A percentile compares a stretch with the other conserved stretches of the same genome.
phyloP scores from a whole-genome alignment of 1,284 basidiomycete species.

The Uromyces viciae-fabae region DNA sequence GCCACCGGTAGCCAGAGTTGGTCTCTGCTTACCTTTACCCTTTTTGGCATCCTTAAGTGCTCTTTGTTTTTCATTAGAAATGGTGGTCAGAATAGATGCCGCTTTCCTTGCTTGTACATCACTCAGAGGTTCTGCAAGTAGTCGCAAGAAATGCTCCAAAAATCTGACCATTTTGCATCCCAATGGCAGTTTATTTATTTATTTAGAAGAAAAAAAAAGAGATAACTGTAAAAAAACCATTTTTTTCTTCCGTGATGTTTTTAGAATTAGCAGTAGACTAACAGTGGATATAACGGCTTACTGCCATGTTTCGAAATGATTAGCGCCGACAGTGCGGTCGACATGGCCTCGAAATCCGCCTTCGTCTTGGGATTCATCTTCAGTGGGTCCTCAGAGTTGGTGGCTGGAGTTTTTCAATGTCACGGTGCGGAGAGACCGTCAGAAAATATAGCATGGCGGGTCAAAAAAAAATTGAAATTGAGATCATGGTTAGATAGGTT shows the following conservation, averaged over 20 bases:
- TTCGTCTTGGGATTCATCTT: constrained; percentile 40
- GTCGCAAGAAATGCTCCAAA: constrained; percentile 33
- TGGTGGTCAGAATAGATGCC: constrained; percentile 33
- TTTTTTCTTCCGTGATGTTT: not conserved
- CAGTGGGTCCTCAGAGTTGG: constrained; percentile 25
- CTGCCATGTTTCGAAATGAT: constrained; percentile 37
- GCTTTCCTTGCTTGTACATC: constrained; percentile 36
- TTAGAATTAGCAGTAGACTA: not conserved
- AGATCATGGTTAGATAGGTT: not conserved
- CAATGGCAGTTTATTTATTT: no score
- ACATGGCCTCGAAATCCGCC: constrained; percentile 40
- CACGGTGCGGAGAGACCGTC: not conserved
- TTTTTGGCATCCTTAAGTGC: constrained; percentile 32
- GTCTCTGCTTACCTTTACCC: constrained; percentile 30
- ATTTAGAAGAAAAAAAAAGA: not conserved
- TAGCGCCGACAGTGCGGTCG: constrained; percentile 14
- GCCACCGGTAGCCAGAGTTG: not conserved
- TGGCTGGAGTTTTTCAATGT: not conserved
- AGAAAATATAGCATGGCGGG: no score
- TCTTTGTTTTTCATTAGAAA: constrained; percentile 33
- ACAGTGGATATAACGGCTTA: constrained; percentile 39
- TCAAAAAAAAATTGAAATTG: not conserved
- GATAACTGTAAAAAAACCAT: not conserved
- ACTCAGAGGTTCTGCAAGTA: constrained; percentile 18
- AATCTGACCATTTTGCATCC: no score